Conservation (phyloP, 2,329 filamentous ascomycete genomes). For the Escovopsis sp. region DNA sequence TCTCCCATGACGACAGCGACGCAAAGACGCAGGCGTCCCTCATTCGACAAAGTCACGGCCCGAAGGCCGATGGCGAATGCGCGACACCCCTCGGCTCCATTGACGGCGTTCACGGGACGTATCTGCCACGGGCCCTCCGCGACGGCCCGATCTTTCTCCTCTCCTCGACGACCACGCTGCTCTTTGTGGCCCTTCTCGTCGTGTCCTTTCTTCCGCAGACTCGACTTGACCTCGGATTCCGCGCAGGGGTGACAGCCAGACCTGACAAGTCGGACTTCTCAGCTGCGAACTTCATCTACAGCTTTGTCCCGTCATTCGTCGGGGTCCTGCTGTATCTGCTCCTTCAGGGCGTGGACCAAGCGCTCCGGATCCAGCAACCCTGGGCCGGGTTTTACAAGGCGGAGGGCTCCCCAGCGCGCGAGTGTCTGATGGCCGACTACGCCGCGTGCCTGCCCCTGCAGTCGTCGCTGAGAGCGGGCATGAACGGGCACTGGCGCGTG, state of each 20-base stretch:
- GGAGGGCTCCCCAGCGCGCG: conserved; percentile 45
- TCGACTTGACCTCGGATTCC: conserved; percentile 53
- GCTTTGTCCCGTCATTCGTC: conserved; percentile 54
- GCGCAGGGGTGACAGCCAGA: conserved; percentile 47
- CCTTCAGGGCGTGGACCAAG: conserved; percentile 51
- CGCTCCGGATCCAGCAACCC: conserved; percentile 50
- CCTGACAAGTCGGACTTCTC: conserved; percentile 57
- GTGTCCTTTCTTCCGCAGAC: conserved; percentile 63
- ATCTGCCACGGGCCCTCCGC: conserved; percentile 64
- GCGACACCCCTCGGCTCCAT: conserved; percentile 8
- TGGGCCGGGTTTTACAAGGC: conserved; percentile 46
- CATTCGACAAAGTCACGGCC: conserved; percentile 14
- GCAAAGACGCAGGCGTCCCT: conserved; percentile 11
- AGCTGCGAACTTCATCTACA: conserved; percentile 75
- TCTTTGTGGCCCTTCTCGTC: conserved; percentile 57
- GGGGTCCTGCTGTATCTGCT: conserved; percentile 52
- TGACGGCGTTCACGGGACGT: conserved; percentile 31
- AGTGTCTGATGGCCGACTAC: conserved; percentile 56
- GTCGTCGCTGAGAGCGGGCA: conserved; percentile 38
- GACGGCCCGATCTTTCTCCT: conserved; percentile 50
- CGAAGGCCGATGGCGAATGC: conserved; percentile 17
- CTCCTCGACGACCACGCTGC: conserved; percentile 40
- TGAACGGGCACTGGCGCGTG: conserved; percentile 49
- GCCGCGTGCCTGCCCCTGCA: conserved; percentile 48
- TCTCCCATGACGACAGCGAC: conserved; percentile 19